Base-by-base conservation (phyloP, 2,329 filamentous ascomycete genomes). In the Nannizzia gypsea region DNA sequence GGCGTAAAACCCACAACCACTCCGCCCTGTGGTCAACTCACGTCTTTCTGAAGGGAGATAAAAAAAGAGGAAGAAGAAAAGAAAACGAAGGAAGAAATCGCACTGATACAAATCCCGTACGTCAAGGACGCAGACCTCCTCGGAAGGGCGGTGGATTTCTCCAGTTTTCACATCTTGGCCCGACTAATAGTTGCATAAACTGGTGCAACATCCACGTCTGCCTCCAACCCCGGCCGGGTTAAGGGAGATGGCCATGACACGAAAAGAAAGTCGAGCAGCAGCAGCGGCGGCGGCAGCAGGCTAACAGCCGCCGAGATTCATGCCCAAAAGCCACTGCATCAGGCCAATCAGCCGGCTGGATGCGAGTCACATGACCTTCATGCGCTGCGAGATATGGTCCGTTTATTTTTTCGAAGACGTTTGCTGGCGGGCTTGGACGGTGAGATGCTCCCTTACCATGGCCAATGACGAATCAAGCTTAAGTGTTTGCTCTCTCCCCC, bases 361-460 rank as follows among this genome's bases (percentile, higher is more conserved):
- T n/a, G n/a, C 57, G 28, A 56, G 26, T 61, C 57, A 60, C 59
- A 58, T 61, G 57, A 60, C 62, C 31, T 34, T 56, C 57, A 54
- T 55, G 44, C 59, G 55, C 59, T 61, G 59, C 62, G 59, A 56
- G 58, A 34, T 60, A 34, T 31, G 24, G 26, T 52, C 48, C 6
- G 17, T 26, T 6, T n/a, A 34, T 13, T 9, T 26, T 31, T 22
- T 24, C 20, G 44, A 24, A 26, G 20, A 15, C 8, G 20, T 13
- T n/a, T 13, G 44, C 42, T 46, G 42, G 42, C 42, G 3, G 44
- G 44, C 44, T 48, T 22, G 44, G 44, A 26, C 8, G 8, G 44
- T 2, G 38, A 5, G 44, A 11, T 34, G 31, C 31, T 34, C 3
- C 31, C 9, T 34, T 4, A 24, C 15, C 48, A 24, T 17, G 48